These are phyloP conservation scores for Coemansia sp. DNA, from an alignment of 192 early-diverging fungal species.

Conservation along the genomic window DNA sequence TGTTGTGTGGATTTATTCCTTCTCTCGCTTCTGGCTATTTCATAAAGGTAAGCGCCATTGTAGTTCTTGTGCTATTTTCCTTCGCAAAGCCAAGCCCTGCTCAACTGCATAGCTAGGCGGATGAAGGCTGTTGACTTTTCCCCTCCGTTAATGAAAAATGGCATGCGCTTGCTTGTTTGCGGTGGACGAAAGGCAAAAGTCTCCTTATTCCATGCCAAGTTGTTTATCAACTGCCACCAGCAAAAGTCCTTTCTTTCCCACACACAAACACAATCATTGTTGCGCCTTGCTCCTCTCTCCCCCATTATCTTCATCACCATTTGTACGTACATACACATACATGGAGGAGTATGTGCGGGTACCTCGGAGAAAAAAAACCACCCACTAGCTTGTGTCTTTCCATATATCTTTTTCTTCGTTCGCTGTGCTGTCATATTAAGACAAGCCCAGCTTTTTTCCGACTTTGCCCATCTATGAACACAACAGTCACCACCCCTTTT, in stretches of 20 bases:
- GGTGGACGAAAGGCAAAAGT: neutral
- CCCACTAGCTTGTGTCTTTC: neutral
- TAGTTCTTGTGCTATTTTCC: neutral
- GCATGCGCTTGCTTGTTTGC: neutral
- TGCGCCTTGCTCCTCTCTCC: neutral
- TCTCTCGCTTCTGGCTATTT: neutral
- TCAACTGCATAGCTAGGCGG: neutral
- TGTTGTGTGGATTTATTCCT: neutral
- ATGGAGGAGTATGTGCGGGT: neutral
- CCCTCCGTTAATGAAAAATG: neutral
- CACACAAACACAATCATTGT: slow-evolving; percentile 2
- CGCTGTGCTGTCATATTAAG: too few relatives aligned
- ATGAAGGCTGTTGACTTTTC: neutral
- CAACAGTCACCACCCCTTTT: neutral
- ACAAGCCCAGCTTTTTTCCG: neutral
- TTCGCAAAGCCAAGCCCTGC: too few relatives aligned
- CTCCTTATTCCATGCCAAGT: neutral
- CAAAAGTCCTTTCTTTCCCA: neutral
- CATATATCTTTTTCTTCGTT: too few relatives aligned
- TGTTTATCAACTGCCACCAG: neutral
- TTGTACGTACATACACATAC: neutral
- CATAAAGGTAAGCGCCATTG: neutral
- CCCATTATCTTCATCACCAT: neutral
- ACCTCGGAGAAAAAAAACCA: neutral
- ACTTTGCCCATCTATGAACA: neutral